A percentile compares a stretch with the other conserved stretches of the same genome.
phyloP scores from a whole-genome alignment of 2,329 filamentous ascomycete species.

The Epicoccum sorghinum region DNA sequence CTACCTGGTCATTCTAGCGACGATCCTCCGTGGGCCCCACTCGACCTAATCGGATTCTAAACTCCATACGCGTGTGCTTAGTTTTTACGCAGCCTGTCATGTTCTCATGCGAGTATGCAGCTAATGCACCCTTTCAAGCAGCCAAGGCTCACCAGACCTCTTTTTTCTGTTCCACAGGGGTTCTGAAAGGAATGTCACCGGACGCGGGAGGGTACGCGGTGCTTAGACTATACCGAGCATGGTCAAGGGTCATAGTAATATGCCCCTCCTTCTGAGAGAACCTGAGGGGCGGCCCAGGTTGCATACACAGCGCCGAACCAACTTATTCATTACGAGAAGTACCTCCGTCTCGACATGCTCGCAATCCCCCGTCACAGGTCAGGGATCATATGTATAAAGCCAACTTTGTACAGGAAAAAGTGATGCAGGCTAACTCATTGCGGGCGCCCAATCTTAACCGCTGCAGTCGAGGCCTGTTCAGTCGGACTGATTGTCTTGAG shows the following conservation, averaged over 20 bases:
- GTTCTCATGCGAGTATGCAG: conserved; percentile 2
- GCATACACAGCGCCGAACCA: conserved; percentile 6
- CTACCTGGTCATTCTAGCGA: neutral
- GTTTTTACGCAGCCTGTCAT: conserved; percentile 2
- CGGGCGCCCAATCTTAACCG: conserved; percentile 4
- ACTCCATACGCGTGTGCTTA: neutral
- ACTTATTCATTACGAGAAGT: conserved; percentile 6
- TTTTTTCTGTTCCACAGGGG: neutral
- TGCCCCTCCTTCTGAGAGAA: conserved; percentile 10
- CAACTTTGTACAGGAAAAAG: conserved; percentile 7
- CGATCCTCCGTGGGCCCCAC: conserved; percentile 2
- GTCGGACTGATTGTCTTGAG: neutral
- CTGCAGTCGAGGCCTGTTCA: conserved; percentile 9
- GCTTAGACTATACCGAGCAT: conserved; percentile 3
- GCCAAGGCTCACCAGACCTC: conserved; percentile 2
- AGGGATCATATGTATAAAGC: conserved; percentile 5
- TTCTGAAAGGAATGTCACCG: neutral
- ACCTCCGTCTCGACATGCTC: conserved; percentile 4
- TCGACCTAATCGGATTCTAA: neutral
- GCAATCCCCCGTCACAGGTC: neutral
- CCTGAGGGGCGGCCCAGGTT: conserved; percentile 7
- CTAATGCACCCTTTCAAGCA: conserved; percentile 8
- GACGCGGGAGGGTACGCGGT: neutral
- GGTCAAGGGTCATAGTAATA: neutral
- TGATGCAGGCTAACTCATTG: conserved; percentile 1